Conservation (phyloP, 2,329 filamentous ascomycete species). For the Clonostachys chloroleuca region DNA sequence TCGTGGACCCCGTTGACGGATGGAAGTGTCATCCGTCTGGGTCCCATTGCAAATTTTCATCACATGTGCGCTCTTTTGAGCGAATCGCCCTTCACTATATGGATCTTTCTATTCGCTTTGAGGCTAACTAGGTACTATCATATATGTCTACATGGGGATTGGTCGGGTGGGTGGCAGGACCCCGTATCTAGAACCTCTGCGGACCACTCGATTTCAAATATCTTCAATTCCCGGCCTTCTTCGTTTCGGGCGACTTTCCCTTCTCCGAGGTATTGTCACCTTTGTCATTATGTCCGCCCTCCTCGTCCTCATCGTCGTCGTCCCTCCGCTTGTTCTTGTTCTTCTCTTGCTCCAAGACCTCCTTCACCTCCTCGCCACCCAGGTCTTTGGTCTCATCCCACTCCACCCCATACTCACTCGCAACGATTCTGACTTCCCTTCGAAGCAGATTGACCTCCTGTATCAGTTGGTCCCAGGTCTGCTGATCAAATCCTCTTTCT, state of each 20-base stretch:
- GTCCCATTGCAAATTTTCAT: too few species aligned
- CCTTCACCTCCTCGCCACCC: slow-evolving; percentile 59
- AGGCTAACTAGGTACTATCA: too few species aligned
- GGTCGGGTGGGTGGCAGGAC: too few species aligned
- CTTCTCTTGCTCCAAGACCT: slow-evolving; percentile 49
- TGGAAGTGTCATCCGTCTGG: too few species aligned
- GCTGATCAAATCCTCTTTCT: slow-evolving; percentile 68
- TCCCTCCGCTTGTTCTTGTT: slow-evolving; percentile 31
- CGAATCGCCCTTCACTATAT: too few species aligned
- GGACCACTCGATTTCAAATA: background rate
- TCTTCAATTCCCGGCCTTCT: slow-evolving; percentile 1
- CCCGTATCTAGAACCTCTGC: too few species aligned
- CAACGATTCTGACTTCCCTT: slow-evolving; percentile 74
- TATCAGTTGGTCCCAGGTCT: slow-evolving; percentile 73
- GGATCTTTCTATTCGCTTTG: too few species aligned
- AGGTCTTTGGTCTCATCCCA: slow-evolving; percentile 79
- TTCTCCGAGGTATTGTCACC: slow-evolving; percentile 15
- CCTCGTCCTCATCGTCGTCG: slow-evolving; percentile 25
- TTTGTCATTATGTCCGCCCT: slow-evolving; percentile 19
- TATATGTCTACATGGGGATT: too few species aligned
- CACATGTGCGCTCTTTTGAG: too few species aligned
- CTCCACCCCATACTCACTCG: slow-evolving; percentile 84
- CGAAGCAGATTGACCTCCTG: slow-evolving; percentile 76
- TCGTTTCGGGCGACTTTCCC: background rate
- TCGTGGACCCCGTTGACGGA: too few species aligned